Conservation (phyloP, 106 monocot genomes). For the Iris macrosiphon region DNA sequence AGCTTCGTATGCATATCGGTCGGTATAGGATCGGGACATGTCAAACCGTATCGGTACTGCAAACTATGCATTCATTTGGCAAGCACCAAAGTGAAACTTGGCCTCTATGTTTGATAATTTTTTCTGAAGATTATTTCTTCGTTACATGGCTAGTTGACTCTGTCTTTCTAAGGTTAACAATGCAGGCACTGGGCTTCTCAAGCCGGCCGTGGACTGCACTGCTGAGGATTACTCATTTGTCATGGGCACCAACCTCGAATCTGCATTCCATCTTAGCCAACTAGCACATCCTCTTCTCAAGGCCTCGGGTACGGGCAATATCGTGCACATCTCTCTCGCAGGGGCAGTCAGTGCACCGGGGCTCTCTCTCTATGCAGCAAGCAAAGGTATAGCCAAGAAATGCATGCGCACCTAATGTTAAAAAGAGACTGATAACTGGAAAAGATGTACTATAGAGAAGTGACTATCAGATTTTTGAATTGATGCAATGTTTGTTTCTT, state of each 20-base stretch:
- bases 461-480: neutral
- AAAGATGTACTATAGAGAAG: no score
- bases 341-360: slow-evolving; percentile 13
- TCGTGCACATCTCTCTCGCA: slow-evolving; percentile 38
- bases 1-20: no score
- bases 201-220: slow-evolving; percentile 15
- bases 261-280: slow-evolving; percentile 52
- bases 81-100: no score
- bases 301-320: slow-evolving; percentile 29
- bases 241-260: slow-evolving; percentile 45
- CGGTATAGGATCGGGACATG: no score
- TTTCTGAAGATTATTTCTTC: no score
- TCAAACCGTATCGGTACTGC: no score
- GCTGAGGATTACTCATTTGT: slow-evolving; percentile 15
- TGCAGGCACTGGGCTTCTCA: slow-evolving; percentile 8
- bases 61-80: no score
- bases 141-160: neutral
- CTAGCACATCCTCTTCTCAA: slow-evolving; percentile 42
- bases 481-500: neutral
- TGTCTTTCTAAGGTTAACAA: slow-evolving; percentile 27
- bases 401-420: no score
- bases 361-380: slow-evolving; percentile 20
- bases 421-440: no score
- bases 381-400: slow-evolving; percentile 28
- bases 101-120: no score